Percentiles rank a stretch among this genome's conserved stretches.
Conservation (phyloP, 2,329 filamentous ascomycete species). For the Thelonectria discophora region DNA sequence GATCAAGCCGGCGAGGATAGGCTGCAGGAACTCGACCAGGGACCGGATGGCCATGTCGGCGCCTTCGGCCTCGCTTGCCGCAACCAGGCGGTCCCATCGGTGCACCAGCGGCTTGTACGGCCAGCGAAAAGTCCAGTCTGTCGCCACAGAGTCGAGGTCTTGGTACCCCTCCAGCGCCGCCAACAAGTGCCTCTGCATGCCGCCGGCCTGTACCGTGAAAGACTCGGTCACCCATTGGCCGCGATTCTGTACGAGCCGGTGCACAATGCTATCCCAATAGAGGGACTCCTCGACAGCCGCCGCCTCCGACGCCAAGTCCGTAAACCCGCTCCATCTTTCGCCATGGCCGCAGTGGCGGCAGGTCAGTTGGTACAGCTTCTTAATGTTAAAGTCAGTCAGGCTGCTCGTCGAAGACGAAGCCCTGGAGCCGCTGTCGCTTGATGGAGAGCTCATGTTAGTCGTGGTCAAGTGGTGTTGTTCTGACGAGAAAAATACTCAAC, state of each 20-base stretch:
- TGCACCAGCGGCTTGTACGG: constrained; percentile 28
- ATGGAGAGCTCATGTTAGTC: too few species aligned
- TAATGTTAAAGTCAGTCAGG: too few species aligned
- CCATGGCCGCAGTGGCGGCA: too few species aligned
- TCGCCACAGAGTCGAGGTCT: constrained; percentile 21
- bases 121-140: constrained; percentile 23
- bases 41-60: not conserved
- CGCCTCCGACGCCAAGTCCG: too few species aligned
- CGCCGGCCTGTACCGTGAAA: constrained; percentile 21
- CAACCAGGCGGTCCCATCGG: constrained; percentile 14
- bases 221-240: constrained; percentile 14
- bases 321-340: too few species aligned
- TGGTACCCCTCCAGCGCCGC: constrained; percentile 16
- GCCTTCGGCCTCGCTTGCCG: not conserved
- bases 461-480: too few species aligned
- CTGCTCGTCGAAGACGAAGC: too few species aligned
- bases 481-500: too few species aligned
- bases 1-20: constrained; percentile 43
- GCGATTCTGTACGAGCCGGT: constrained; percentile 1
- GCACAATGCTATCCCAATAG: not conserved
- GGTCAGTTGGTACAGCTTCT: too few species aligned
- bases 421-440: too few species aligned
- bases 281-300: too few species aligned
- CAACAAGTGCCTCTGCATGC: constrained; percentile 14
- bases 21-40: constrained; percentile 45